phyloP scores from a whole-genome alignment of 352 stramenopile species.

The Phytophthora foliorum region DNA sequence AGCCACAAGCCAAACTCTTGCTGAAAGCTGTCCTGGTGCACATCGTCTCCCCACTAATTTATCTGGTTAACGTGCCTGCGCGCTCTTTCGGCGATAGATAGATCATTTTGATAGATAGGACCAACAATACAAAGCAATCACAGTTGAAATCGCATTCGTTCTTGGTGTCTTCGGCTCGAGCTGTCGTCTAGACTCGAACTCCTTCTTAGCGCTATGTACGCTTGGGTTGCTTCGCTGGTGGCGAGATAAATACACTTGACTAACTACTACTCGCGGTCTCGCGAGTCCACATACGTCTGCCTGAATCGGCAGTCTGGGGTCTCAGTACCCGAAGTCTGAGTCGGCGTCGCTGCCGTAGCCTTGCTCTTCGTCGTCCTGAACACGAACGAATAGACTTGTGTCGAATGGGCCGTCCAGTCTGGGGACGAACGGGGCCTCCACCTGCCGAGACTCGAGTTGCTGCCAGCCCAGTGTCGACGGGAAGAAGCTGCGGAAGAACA shows the following conservation, averaged over 20 bases:
- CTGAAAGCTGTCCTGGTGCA: conserved; percentile 3
- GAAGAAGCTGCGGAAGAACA: conserved; percentile 66
- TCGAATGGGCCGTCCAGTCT: conserved; percentile 68
- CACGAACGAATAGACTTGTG: conserved; percentile 67
- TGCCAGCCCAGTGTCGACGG: conserved; percentile 51
- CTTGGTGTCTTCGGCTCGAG: conserved; percentile 13
- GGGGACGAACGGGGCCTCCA: conserved; percentile 65
- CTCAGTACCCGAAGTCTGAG: conserved; percentile 54
- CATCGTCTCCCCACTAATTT: conserved; percentile 36
- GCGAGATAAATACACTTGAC: conserved; percentile 43
- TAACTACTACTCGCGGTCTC: conserved; percentile 29
- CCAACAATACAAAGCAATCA: conserved; percentile 14
- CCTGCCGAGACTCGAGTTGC: conserved; percentile 50
- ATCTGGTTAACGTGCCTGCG: conserved; percentile 27
- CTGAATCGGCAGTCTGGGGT: conserved; percentile 33
- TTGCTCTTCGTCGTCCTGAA: conserved; percentile 51
- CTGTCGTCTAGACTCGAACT: conserved; percentile 12
- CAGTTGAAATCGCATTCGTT: conserved; percentile 4
- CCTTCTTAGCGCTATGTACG: not conserved
- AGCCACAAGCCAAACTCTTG: conserved; percentile 5
- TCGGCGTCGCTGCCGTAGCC: conserved; percentile 51
- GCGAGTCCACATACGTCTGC: conserved; percentile 31
- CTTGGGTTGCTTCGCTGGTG: conserved; percentile 10
- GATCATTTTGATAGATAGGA: conserved; percentile 24
- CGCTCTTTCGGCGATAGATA: conserved; percentile 21